Base-by-base conservation (phyloP, 441 rosid genomes). In the Erodium chrysanthum region DNA sequence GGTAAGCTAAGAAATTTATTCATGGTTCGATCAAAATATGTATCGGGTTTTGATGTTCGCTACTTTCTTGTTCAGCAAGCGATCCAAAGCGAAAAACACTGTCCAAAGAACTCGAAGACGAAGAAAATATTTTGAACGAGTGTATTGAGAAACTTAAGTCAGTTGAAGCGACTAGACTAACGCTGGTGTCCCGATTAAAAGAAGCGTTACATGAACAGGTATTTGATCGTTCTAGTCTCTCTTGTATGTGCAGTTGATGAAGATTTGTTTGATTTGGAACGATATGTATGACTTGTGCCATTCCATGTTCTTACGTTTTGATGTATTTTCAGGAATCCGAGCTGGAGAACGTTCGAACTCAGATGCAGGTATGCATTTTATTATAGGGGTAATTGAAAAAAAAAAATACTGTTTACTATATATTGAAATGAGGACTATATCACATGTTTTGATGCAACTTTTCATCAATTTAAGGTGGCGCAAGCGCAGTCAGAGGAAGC, bases 201-300 rank as follows among this genome's bases (percentile, higher is more conserved):
- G 97, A 91, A 71, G 96, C 91, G 8, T 79, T 91, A 60, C 81
- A 75, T 33, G 95, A 91, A 25, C 90, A 91, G 92, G 98, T 90
- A 76, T 9, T 11, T 63, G n/a, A 63, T 65, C 12, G 8, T 35
- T 37, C 56, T 27, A 52, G 70, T 23, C 17, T 15, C 46, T 27
- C 22, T 1, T 48, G 42, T 71, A 14, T 27, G 2, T 27, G 8
- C 46, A 40, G 8, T 40, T 40, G 1, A 8, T 11, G 7, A 8
- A 1, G 46, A 40, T 42, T 2, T 42, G 4, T 11, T 31, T 31
- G 35, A 31, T 31, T 31, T 31, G 2, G 35, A 31, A 31, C 35
- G 4, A 31, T 31, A 31, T 31, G 4, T 31, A 31, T 1, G 6
- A 31, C 35, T 31, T 5, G 4, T 31, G 35, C 35, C 35, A 2